Conservation (phyloP, 1,284 basidiomycete species). For the Marasmius sp. region DNA sequence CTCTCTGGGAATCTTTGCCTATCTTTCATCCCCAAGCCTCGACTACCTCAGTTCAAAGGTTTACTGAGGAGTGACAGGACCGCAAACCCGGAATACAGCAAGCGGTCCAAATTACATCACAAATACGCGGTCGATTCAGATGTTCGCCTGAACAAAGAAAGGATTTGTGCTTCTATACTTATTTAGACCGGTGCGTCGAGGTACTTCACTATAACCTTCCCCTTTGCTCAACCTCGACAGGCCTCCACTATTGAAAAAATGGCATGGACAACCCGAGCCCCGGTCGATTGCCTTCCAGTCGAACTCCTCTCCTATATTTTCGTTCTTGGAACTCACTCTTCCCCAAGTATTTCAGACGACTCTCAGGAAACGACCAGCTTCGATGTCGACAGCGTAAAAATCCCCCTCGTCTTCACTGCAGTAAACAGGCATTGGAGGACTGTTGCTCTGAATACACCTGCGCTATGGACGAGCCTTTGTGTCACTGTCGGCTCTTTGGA, state of each 20-base stretch:
- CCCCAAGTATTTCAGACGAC: slow-evolving; percentile 17
- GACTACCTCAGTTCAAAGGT: not conserved
- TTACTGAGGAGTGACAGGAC: no score
- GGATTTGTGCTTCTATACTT: not conserved
- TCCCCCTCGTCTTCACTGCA: slow-evolving; percentile 41
- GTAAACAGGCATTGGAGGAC: slow-evolving; percentile 52
- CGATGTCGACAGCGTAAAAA: slow-evolving; percentile 36
- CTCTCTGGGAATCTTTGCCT: not conserved
- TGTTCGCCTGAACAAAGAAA: slow-evolving; percentile 10
- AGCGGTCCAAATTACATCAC: slow-evolving; percentile 1
- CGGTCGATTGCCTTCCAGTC: slow-evolving; percentile 42
- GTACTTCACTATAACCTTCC: not conserved
- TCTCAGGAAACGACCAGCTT: slow-evolving; percentile 32
- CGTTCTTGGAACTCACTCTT: slow-evolving; percentile 34
- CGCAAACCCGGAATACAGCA: not conserved
- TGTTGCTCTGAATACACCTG: slow-evolving; percentile 44
- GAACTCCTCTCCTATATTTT: slow-evolving; percentile 55
- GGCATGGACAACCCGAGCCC: not conserved
- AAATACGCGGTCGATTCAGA: not conserved
- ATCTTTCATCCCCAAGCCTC: not conserved
- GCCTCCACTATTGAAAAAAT: not conserved
- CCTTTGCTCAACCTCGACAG: not conserved
- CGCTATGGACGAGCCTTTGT: slow-evolving; percentile 54
- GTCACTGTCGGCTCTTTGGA: slow-evolving; percentile 37
- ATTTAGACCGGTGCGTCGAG: not conserved